These are phyloP conservation scores for Penicillium frequentans DNA, from an alignment of 2,329 filamentous ascomycete species.

Conservation along the genomic window DNA sequence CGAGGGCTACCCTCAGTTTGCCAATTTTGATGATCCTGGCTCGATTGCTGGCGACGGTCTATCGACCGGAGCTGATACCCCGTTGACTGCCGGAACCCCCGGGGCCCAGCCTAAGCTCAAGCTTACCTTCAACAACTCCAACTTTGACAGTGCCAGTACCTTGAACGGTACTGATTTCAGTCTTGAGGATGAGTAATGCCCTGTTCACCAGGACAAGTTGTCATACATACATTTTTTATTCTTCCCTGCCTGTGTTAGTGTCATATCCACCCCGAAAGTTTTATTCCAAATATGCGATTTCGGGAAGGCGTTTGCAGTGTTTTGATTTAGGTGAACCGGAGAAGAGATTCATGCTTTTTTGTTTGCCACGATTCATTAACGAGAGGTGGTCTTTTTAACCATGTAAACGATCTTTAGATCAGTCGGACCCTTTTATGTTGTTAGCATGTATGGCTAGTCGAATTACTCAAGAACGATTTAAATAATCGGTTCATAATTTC, in stretches of 20 bases:
- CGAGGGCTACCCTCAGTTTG: conserved; percentile 55
- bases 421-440: conserved; percentile 1
- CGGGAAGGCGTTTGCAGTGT: conserved; percentile 11
- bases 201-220: neutral
- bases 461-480: neutral
- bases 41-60: conserved; percentile 49
- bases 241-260: conserved; percentile 8
- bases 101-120: conserved; percentile 64
- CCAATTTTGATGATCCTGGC: conserved; percentile 56
- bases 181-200: conserved; percentile 29
- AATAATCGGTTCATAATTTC: neutral
- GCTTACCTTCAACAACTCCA: conserved; percentile 57
- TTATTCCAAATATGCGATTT: conserved; percentile 3
- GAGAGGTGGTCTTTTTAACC: neutral
- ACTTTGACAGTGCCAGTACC: conserved; percentile 35
- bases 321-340: conserved; percentile 7
- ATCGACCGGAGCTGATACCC: conserved; percentile 59
- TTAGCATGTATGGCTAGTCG: conserved; percentile 9
- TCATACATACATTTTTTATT: conserved; percentile 1
- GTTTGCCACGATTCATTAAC: neutral
- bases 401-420: conserved; percentile 3
- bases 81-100: conserved; percentile 57
- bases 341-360: neutral
- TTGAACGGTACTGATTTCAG: conserved; percentile 33
- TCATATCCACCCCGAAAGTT: conserved; percentile 5